Evolutionary conservation across 2,329 filamentous ascomycete species (phyloP).

Genomic region (Byssothecium circinans): DNA sequence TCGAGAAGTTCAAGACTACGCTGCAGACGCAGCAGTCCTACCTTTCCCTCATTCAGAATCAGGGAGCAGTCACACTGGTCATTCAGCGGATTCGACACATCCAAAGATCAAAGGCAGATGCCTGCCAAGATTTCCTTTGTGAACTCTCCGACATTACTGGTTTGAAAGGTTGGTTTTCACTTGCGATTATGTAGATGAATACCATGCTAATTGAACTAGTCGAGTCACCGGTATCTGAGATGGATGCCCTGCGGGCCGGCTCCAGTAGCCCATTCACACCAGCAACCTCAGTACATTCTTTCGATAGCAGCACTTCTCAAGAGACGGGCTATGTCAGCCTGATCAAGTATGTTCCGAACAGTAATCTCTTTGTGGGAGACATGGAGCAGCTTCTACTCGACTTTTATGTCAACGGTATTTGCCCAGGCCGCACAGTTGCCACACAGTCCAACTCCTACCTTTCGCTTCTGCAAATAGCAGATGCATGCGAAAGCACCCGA

Average conservation of each 20-base stretch:
- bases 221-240: slow-evolving; percentile 28
- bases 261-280: slow-evolving; percentile 32
- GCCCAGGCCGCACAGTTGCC: slow-evolving; percentile 32
- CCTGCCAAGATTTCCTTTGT: slow-evolving; percentile 38
- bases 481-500: slow-evolving; percentile 32
- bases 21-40: slow-evolving; percentile 33
- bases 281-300: slow-evolving; percentile 24
- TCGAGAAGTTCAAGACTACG: slow-evolving; percentile 37
- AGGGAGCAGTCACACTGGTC: slow-evolving; percentile 26
- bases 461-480: slow-evolving; percentile 24
- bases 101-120: slow-evolving; percentile 36
- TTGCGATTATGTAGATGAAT: not conserved
- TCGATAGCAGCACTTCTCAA: slow-evolving; percentile 28
- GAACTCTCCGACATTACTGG: slow-evolving; percentile 37
- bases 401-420: slow-evolving; percentile 37
- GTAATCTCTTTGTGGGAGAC: slow-evolving; percentile 20
- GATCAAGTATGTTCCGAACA: slow-evolving; percentile 34
- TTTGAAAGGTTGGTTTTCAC: slow-evolving; percentile 25
- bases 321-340: slow-evolving; percentile 27
- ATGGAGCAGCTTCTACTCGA: slow-evolving; percentile 34
- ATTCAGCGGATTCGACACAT: slow-evolving; percentile 38
- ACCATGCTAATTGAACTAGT: slow-evolving; percentile 22
- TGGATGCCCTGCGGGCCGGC: slow-evolving; percentile 23
- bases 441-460: slow-evolving; percentile 33
- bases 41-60: slow-evolving; percentile 29